phyloP scores from a whole-genome alignment of 2,329 filamentous ascomycete species.

The Fusarium sp. region DNA sequence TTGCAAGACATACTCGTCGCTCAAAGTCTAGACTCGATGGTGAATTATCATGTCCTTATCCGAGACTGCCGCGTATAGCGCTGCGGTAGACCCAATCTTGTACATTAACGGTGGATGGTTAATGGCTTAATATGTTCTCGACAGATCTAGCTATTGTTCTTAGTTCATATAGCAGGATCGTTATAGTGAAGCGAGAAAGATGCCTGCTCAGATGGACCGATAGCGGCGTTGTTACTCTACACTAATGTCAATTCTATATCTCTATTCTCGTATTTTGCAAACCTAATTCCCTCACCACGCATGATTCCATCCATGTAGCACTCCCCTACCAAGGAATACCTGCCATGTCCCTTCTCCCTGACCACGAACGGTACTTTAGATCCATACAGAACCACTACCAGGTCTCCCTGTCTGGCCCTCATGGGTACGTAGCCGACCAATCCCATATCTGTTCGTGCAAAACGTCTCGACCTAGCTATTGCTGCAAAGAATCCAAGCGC shows the following conservation, averaged over 20 bases:
- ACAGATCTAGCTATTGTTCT: too few species aligned
- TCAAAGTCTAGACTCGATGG: neutral
- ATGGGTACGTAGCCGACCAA: neutral
- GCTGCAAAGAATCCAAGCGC: neutral
- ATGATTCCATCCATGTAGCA: neutral
- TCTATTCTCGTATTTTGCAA: neutral
- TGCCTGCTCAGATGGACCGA: neutral
- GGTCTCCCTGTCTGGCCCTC: neutral
- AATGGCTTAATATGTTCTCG: neutral
- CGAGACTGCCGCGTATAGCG: neutral
- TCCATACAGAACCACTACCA: neutral
- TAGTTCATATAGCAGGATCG: neutral
- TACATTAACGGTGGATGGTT: accelerated
- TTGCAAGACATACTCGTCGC: accelerated
- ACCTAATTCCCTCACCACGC: neutral
- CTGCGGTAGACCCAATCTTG: too few species aligned
- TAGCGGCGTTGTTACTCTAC: neutral
- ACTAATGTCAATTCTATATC: neutral
- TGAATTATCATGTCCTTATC: neutral
- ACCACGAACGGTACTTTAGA: neutral
- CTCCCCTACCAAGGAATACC: neutral
- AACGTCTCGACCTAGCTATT: neutral
- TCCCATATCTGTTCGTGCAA: neutral
- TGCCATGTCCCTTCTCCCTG: neutral
- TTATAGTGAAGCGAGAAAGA: neutral